Evolutionary conservation across 108 stramenopile species (phyloP), one percentile per base, ranked within the genome.

Genomic region (Thalassiosira profunda): DNA sequence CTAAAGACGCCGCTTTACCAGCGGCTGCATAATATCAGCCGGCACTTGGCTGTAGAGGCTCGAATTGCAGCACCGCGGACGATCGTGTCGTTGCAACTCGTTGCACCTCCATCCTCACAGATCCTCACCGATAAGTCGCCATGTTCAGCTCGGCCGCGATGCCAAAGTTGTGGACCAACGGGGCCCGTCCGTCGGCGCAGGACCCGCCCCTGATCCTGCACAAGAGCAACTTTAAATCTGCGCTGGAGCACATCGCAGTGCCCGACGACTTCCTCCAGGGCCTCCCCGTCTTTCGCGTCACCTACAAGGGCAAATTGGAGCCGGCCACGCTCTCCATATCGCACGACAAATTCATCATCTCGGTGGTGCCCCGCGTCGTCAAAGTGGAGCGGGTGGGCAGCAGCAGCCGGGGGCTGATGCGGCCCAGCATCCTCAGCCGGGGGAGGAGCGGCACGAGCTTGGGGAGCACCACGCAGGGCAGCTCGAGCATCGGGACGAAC

Each of bases 321-420:
- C 52, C 79, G 11, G 66, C 53, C 18, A 68, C 68, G 8, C 77
- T 79, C 3, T 76, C 79, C 0, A 47, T 94, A 20, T 84, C 82
- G 12, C 17, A 53, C 14, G 90, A 94, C 59, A 84, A 81, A 36
- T 94, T 94, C 74, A 90, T 89, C 10, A 37, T 94, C 10, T 83
- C 81, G n/a, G 31, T 93, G 42, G 18, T 72, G 4, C 67, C 76
- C 18, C 68, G 68, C 23, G n/a, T n/a, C n/a, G n/a, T n/a, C n/a
- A 63, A 64, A 29, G n/a, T 65, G 48, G 70, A 72, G 41, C 63
- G 70, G 29, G 24, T 20, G 21, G 48, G 69, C 5, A 53, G 56
- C 56, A 26, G 6, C 26, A 20, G 70, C 35, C 34, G 34, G 18
- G 23, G 41, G 24, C 25, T 72, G 4, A 56, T 66, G 54, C 62